Conservation (phyloP, 495 filamentous ascomycete genomes). For the Corynascus novoguineensis region DNA sequence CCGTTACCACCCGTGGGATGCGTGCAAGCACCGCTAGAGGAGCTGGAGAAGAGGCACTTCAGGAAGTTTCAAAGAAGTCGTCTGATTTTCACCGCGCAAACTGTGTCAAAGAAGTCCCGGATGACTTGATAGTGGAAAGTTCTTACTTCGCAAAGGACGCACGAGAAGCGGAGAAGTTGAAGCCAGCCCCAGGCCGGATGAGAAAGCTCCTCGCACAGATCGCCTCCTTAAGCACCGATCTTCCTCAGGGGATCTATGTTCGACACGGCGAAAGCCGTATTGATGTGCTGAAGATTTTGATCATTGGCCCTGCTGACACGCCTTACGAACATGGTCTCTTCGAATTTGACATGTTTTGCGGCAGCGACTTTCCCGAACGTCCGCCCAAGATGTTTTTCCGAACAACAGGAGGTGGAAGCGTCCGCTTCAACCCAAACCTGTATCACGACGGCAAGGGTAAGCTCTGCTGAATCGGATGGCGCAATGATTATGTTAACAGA, state of each 20-base stretch:
- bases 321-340: conserved; percentile 60
- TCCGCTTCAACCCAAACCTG: conserved; percentile 56
- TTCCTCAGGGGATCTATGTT: conserved; percentile 57
- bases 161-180: not conserved
- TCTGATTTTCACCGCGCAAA: conserved; percentile 35
- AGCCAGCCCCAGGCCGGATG: conserved; percentile 36
- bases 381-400: conserved; percentile 49
- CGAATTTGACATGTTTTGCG: conserved; percentile 55
- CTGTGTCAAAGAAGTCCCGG: conserved; percentile 34
- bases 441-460: conserved; percentile 51
- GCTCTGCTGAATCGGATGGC: conserved; percentile 3
- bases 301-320: conserved; percentile 51
- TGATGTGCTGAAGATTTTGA: conserved; percentile 55
- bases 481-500: not conserved
- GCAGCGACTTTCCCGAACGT: conserved; percentile 40
- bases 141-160: conserved; percentile 24
- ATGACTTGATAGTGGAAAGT: conserved; percentile 30
- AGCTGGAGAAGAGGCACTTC: not conserved
- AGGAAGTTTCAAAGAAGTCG: not conserved
- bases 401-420: conserved; percentile 43
- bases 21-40: not conserved
- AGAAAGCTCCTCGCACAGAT: conserved; percentile 49
- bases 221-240: conserved; percentile 42
- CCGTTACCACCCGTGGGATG: not conserved
- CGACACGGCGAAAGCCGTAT: conserved; percentile 46